Conservation (phyloP, 495 filamentous ascomycete genomes). For the Aspergillus asperescens region DNA sequence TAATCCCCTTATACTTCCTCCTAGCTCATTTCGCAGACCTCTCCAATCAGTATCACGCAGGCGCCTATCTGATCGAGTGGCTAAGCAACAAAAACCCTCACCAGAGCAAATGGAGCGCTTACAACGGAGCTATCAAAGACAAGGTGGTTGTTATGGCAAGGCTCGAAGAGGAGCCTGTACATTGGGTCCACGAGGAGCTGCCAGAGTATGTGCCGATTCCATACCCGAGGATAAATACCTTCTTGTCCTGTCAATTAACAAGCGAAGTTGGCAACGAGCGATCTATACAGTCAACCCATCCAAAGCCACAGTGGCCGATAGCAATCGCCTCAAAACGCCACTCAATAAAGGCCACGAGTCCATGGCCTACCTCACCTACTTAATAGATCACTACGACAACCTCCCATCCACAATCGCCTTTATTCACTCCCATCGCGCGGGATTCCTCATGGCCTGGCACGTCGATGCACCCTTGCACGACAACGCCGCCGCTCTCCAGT, state of each 20-base stretch:
- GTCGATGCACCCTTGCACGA: slow-evolving; percentile 51
- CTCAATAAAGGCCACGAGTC: slow-evolving; percentile 73
- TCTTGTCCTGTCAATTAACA: not conserved
- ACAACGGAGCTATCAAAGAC: slow-evolving; percentile 23
- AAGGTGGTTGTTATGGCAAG: slow-evolving; percentile 57
- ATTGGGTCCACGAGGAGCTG: slow-evolving; percentile 56
- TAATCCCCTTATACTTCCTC: slow-evolving; percentile 34
- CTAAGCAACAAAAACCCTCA: slow-evolving; percentile 20
- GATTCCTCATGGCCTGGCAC: slow-evolving; percentile 55
- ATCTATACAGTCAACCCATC: slow-evolving; percentile 63
- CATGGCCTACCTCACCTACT: slow-evolving; percentile 67
- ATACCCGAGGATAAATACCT: not conserved
- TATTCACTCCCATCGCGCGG: slow-evolving; percentile 57
- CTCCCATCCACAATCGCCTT: slow-evolving; percentile 65
- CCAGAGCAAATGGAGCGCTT: slow-evolving; percentile 2
- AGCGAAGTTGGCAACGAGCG: slow-evolving; percentile 48
- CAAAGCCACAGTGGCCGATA: slow-evolving; percentile 42
- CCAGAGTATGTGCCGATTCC: slow-evolving; percentile 34
- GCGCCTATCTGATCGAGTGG: slow-evolving; percentile 37
- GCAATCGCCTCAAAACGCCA: slow-evolving; percentile 29
- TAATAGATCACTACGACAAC: slow-evolving; percentile 64
- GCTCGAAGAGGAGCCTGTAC: slow-evolving; percentile 49
- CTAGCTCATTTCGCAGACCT: slow-evolving; percentile 36
- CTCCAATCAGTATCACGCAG: slow-evolving; percentile 42
- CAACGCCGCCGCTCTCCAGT: slow-evolving; percentile 50